These are phyloP conservation scores for Solanum bulbocastanum DNA, from an alignment of 257 asterid genomes.

Conservation along the genomic window DNA sequence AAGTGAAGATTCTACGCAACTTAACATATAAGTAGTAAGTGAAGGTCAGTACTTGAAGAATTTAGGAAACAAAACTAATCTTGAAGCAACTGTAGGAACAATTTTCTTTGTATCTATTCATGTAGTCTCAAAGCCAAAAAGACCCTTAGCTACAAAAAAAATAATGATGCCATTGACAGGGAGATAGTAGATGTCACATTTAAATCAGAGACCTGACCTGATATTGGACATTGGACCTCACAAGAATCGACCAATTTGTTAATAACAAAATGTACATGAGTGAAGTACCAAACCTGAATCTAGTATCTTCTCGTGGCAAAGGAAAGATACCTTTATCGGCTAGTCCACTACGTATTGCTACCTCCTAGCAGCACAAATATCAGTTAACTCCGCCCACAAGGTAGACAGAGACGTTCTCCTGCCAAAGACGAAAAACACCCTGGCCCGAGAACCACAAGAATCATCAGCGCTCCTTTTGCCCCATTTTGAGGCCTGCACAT, in stretches of 20 bases:
- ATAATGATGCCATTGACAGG: not conserved
- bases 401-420: not conserved
- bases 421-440: constrained; percentile 1
- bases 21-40: not conserved
- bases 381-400: not conserved
- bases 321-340: not conserved
- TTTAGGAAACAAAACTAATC: not conserved
- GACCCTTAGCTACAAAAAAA: not conserved
- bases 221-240: not conserved
- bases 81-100: not conserved
- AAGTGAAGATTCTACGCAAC: not conserved
- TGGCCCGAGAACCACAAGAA: not conserved
- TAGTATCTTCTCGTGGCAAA: not conserved
- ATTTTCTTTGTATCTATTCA: not conserved
- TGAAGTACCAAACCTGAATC: not conserved
- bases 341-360: not conserved
- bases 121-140: not conserved
- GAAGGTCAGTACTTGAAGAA: not conserved
- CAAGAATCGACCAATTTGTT: not conserved
- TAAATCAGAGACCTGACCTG: not conserved
- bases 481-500: constrained; percentile 7
- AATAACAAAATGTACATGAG: constrained; percentile 1
- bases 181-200: not conserved
- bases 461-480: not conserved
- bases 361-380: not conserved